Evolutionary conservation across 768 basidiomycete genomes (phyloP).

Genomic region (Botryobasidium botryosum): DNA sequence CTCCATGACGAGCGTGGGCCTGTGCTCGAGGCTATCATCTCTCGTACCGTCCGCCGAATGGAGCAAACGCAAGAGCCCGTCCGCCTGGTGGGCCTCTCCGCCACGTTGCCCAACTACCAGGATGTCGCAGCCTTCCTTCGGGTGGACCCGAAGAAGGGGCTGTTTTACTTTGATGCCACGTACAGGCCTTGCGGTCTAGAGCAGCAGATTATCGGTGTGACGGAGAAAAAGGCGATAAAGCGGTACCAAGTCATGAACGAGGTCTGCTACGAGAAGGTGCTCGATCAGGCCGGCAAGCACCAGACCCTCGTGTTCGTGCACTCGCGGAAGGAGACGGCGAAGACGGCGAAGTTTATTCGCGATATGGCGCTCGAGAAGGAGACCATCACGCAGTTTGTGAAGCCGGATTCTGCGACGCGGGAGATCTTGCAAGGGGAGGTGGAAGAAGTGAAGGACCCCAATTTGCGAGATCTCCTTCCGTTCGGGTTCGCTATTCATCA

Average conservation of each 20-base stretch:
- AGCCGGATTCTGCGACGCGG: constrained; percentile 77
- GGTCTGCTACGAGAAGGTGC: constrained; percentile 96
- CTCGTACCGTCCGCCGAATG: constrained; percentile 82
- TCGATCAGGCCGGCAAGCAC: constrained; percentile 81
- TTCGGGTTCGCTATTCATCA: constrained; percentile 98
- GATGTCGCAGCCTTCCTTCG: constrained; percentile 96
- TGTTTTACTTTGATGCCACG: constrained; percentile 94
- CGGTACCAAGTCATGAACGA: constrained; percentile 97
- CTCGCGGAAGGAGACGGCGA: constrained; percentile 94
- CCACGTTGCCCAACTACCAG: constrained; percentile 95
- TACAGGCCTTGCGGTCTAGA: constrained; percentile 90
- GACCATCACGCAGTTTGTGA: constrained; percentile 90
- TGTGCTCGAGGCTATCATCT: constrained; percentile 79
- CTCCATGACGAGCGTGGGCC: constrained; percentile 97
- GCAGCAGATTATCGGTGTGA: constrained; percentile 93
- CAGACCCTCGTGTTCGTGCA: constrained; percentile 96
- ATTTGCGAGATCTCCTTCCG: constrained; percentile 76
- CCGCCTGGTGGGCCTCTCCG: constrained; percentile 85
- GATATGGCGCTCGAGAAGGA: constrained; percentile 95
- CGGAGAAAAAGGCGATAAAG: constrained; percentile 99
- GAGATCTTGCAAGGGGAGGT: constrained; percentile 82
- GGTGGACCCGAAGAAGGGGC: constrained; percentile 76
- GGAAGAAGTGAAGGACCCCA: constrained; percentile 61
- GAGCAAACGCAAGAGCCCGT: constrained; percentile 90
- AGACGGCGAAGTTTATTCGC: constrained; percentile 86